Evolutionary conservation across 331 rosid genomes (phyloP), one percentile per base, ranked within the genome.

Genomic region (Prunus yedoensis): DNA sequence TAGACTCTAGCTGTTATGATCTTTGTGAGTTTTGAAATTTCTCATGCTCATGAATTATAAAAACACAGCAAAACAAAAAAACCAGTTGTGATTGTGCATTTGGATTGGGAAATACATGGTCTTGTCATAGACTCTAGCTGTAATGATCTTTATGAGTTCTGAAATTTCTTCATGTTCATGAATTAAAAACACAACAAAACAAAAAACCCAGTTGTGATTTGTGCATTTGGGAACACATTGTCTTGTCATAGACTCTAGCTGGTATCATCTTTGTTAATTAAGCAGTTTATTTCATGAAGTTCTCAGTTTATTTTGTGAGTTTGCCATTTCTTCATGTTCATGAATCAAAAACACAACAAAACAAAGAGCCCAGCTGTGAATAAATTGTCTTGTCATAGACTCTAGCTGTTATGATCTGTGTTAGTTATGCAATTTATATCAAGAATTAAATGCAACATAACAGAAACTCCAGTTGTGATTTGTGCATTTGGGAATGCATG

Each of bases 401-500:
- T 32, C 20, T 30, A 16, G 28, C 43, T 25, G 46, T n/a, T 38
- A 2, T 46, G 4, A 27, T 69, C 28, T 41, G 45, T 41, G 52
- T 66, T 66, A 17, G 15, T 18, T 61, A 32, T 64, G 15, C 68
- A 64, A 64, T 64, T 30, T 63, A 15, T 66, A 21, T 66, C 30
- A 20, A n/a, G 77, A 27, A 18, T 53, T 27, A 4, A 61, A 4
- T 15, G 52, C 66, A 43, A 38, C 51, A 0, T 14, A 62, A n/a
- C 66, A 0, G 27, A 47, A 47, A 11, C 16, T 47, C 23, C 66
- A 71, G 2, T 35, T 14, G 47, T 56, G 53, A 56, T 71, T 38
- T 56, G 32, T 73, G 57, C 15, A 45, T 59, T 73, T 60, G 76
- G 41, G 75, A 16, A 35, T 52, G 35, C 47, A 5, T 54, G 75